Conservation (phyloP, 148 eudicot genomes). For the Rhododendron ferrugineum region DNA sequence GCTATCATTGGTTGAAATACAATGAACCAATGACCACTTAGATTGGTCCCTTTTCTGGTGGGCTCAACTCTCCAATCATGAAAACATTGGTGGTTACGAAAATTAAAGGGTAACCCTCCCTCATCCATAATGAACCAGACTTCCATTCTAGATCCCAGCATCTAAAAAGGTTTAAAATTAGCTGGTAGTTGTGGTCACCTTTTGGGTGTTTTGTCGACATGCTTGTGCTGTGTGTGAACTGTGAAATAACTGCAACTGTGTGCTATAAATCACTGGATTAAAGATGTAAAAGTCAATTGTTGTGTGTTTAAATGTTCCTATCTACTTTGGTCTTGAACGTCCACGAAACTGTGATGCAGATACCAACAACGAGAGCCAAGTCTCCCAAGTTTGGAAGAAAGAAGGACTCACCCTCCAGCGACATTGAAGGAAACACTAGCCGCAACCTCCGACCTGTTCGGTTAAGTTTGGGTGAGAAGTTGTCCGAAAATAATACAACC, state of each 20-base stretch:
- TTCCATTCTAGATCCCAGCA: neutral
- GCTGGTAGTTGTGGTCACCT: neutral
- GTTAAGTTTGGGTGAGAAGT: conserved; percentile 57
- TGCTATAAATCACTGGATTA: neutral
- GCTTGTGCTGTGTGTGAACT: neutral
- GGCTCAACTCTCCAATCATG: neutral
- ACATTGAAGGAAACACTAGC: conserved; percentile 35
- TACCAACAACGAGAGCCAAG: conserved; percentile 73
- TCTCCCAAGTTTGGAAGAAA: conserved; percentile 86
- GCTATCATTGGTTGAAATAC: neutral
- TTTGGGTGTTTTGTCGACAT: neutral
- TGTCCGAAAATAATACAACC: conserved; percentile 31
- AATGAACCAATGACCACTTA: neutral
- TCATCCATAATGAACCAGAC: neutral
- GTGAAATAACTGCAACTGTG: neutral
- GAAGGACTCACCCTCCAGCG: conserved; percentile 45
- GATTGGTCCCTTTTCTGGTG: neutral
- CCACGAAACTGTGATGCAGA: conserved; percentile 29
- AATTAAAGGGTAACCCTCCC: neutral
- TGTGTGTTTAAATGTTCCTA: neutral
- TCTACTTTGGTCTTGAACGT: neutral
- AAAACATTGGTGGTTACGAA: neutral
- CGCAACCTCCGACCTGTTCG: conserved; percentile 32
- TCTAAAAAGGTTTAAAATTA: neutral
- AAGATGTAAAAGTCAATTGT: neutral